Evolutionary conservation across 1,139 yeast species (phyloP), one percentile per base, ranked within the genome.

Genomic region (Yamadazyma pseudoaaseri): DNA sequence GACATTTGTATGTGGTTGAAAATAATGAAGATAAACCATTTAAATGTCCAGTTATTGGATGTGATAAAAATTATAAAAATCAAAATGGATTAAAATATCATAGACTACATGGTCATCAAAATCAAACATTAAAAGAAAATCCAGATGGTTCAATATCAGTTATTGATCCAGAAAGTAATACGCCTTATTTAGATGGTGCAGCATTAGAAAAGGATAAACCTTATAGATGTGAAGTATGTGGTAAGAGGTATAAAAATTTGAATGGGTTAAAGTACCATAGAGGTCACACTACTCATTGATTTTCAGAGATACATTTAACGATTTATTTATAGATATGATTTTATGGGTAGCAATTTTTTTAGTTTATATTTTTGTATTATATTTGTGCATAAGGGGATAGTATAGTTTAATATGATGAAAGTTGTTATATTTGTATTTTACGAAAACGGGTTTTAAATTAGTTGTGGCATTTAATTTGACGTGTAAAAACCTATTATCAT

Each of bases 191-290:
- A 30, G 97, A 90, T 57, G 96, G 96, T 6, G 79, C 83, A 47
- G 95, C 92, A 24, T 78, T 89, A 76, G 98, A 92, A 59, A 89
- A 87, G 68, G 98, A 92, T 65, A 94, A 94, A 65, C 99, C 98
- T 22, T 92, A 92, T 60, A 76, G 97, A 53, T 92, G 99, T 64
- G 97, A 92, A 60, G 96, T 92, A 30, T 92, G 99, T 63, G 97
- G 97, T 37, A 94, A 92, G 65, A 72, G 98, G 38, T 92, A 92
- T 66, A 92, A 94, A 73, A 92, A 92, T 57, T 71, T 92, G 52
- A 92, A 92, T 60, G 99, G 99, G 23, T 74, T 92, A 60, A 92
- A 92, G 63, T 92, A 92, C 59, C 99, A 92, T 59, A 78, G 97
- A 50, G 97, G 97, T 16, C 99, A 92, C 62, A 84, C 97, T 14